Evolutionary conservation across 768 basidiomycete genomes (phyloP).

Genomic region (Macrolepiota fuliginosa): DNA sequence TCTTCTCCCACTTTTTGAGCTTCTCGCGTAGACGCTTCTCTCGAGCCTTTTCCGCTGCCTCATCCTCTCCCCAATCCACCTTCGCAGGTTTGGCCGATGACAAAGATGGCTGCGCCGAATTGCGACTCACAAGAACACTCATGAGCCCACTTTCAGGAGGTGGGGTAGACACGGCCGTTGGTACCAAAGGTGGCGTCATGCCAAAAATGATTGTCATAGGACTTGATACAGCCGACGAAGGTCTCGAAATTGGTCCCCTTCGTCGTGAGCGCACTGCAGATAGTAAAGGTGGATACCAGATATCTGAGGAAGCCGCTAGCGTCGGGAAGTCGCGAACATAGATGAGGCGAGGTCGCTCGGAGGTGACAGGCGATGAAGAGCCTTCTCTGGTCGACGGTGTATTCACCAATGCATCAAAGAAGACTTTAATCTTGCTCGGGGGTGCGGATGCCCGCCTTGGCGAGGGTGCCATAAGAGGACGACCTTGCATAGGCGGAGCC

Average conservation of each 20-base stretch:
- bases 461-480: slow-evolving; percentile 39
- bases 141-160: slow-evolving; percentile 35
- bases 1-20: slow-evolving; percentile 71
- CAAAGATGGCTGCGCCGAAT: slow-evolving; percentile 26
- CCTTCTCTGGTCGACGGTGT: slow-evolving; percentile 22
- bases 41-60: slow-evolving; percentile 59
- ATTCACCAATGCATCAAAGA: slow-evolving; percentile 80
- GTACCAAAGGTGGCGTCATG: slow-evolving; percentile 52
- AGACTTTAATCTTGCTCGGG: slow-evolving; percentile 54
- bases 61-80: slow-evolving; percentile 66
- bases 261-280: slow-evolving; percentile 77
- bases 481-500: slow-evolving; percentile 32
- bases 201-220: slow-evolving; percentile 87
- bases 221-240: slow-evolving; percentile 57
- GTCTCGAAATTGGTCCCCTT: slow-evolving; percentile 56
- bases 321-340: slow-evolving; percentile 83
- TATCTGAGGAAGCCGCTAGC: slow-evolving; percentile 64
- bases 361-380: neutral
- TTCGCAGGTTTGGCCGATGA: slow-evolving; percentile 33
- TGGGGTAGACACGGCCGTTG: neutral
- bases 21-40: slow-evolving; percentile 73
- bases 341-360: slow-evolving; percentile 62
- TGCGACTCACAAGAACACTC: slow-evolving; percentile 45
- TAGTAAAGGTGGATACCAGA: slow-evolving; percentile 82
- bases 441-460: slow-evolving; percentile 44